These are phyloP conservation scores for Bretschneidera sinensis DNA, from an alignment of 345 rosid genomes.

Conservation along the genomic window DNA sequence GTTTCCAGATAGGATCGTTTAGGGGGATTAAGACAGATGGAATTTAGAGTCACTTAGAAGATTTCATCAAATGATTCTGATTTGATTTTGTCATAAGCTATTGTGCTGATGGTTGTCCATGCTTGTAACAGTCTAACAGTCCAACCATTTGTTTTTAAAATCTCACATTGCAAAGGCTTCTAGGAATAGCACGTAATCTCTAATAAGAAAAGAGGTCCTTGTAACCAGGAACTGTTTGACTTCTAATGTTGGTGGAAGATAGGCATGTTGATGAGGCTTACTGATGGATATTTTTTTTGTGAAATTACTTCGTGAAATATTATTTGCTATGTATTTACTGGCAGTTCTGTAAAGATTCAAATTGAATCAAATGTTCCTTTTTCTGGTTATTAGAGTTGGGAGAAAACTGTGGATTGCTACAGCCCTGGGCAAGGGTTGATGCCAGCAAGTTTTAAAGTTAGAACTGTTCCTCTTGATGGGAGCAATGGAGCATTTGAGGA, in stretches of 20 bases:
- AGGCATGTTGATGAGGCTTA: background rate
- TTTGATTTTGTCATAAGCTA: background rate
- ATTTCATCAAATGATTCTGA: background rate
- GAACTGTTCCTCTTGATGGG: slow-evolving; percentile 59
- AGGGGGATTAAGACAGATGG: background rate
- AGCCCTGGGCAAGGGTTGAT: slow-evolving; percentile 96
- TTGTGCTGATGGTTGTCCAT: background rate
- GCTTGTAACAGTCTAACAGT: background rate
- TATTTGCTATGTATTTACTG: no score
- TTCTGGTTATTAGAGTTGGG: slow-evolving; percentile 81
- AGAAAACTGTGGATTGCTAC: slow-evolving; percentile 95
- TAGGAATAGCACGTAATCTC: no score
- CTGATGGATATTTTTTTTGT: no score
- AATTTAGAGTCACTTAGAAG: no score
- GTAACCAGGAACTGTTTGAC: background rate
- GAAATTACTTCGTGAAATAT: background rate
- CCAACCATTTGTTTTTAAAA: no score
- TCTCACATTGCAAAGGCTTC: background rate
- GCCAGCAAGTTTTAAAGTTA: slow-evolving; percentile 98
- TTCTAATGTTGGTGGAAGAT: background rate
- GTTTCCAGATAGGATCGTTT: background rate
- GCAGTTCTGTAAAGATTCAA: background rate
- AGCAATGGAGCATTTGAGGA: slow-evolving; percentile 62
- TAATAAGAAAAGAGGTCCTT: no score
- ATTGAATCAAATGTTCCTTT: slow-evolving; percentile 8